These are phyloP conservation scores for Pyrus hybrid DNA, from an alignment of 331 rosid species.

Conservation along the genomic window DNA sequence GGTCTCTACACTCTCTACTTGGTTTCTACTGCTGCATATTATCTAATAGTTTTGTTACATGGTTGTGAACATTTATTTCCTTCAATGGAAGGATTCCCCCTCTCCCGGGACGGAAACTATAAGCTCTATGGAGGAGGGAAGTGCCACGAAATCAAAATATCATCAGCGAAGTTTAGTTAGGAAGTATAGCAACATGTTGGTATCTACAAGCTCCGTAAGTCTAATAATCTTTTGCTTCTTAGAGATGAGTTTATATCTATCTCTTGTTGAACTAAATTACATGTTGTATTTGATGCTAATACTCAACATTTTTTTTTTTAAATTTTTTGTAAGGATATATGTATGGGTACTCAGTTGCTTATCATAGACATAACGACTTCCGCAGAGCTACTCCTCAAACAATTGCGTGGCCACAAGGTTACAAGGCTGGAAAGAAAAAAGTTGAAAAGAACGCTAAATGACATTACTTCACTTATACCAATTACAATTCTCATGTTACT, in stretches of 20 bases:
- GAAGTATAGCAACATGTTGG: slow-evolving; percentile 44
- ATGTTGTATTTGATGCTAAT: slow-evolving; percentile 10
- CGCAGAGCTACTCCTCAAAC: slow-evolving; percentile 32
- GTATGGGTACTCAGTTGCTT: slow-evolving; percentile 63
- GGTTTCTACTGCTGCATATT: background rate
- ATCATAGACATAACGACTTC: slow-evolving; percentile 42
- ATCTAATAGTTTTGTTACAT: background rate
- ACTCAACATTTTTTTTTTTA: slow-evolving; percentile 15
- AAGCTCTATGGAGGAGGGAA: slow-evolving; percentile 9
- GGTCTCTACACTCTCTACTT: background rate
- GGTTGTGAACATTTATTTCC: background rate
- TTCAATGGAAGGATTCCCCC: slow-evolving; percentile 22
- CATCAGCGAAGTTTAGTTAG: slow-evolving; percentile 24
- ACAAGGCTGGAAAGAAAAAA: slow-evolving; percentile 40
- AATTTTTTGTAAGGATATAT: slow-evolving; percentile 37
- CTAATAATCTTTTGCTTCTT: slow-evolving; percentile 6
- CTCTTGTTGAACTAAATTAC: background rate
- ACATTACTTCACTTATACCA: slow-evolving; percentile 47
- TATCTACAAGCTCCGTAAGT: slow-evolving; percentile 49
- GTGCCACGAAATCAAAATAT: slow-evolving; percentile 17
- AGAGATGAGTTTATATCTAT: background rate
- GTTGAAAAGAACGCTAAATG: slow-evolving; percentile 41
- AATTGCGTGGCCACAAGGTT: slow-evolving; percentile 38
- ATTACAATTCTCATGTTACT: slow-evolving; percentile 58
- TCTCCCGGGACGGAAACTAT: slow-evolving; percentile 4